Evolutionary conservation across 208 protist species (phyloP).

Genomic region (Trypanosoma conorhini): DNA sequence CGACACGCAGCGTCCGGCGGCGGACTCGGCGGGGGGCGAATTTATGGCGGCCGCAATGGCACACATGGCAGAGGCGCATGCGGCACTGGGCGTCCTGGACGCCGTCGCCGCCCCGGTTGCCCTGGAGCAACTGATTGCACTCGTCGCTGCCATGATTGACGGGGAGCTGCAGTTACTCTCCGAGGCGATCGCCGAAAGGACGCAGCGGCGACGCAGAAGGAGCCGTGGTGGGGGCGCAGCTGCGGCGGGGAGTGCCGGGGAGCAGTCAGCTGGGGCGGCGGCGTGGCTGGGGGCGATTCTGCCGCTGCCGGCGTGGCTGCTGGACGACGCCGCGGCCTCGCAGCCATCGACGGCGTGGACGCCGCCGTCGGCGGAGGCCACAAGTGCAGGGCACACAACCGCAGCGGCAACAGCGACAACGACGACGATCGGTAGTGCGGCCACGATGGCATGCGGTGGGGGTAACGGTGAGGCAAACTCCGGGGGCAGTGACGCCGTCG

Average conservation of each 20-base stretch:
- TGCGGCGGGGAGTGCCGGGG: not conserved
- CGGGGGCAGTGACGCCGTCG: not conserved
- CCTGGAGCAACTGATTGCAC: constrained; percentile 12
- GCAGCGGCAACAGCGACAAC: not conserved
- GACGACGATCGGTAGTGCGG: not conserved
- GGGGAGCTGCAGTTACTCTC: constrained; percentile 9
- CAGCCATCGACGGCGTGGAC: not conserved
- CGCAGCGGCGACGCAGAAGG: not conserved
- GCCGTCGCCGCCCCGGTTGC: not conserved
- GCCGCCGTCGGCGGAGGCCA: not conserved
- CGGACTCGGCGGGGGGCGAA: not conserved
- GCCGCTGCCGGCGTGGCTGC: constrained; percentile 2
- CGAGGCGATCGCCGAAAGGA: not conserved
- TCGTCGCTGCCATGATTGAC: constrained; percentile 15
- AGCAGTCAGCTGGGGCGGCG: not conserved
- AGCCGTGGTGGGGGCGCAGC: not conserved
- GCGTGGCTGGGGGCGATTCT: constrained; percentile 15
- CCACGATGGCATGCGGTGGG: not conserved
- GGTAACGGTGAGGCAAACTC: not conserved
- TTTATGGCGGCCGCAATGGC: not conserved
- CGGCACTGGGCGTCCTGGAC: constrained; percentile 7
- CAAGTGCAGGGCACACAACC: not conserved
- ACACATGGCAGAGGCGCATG: constrained; percentile 26
- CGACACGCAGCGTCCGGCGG: not conserved
- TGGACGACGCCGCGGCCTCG: not conserved